Evolutionary conservation across 2,329 filamentous ascomycete genomes (phyloP).

Genomic region (Xylariaceae sp.): DNA sequence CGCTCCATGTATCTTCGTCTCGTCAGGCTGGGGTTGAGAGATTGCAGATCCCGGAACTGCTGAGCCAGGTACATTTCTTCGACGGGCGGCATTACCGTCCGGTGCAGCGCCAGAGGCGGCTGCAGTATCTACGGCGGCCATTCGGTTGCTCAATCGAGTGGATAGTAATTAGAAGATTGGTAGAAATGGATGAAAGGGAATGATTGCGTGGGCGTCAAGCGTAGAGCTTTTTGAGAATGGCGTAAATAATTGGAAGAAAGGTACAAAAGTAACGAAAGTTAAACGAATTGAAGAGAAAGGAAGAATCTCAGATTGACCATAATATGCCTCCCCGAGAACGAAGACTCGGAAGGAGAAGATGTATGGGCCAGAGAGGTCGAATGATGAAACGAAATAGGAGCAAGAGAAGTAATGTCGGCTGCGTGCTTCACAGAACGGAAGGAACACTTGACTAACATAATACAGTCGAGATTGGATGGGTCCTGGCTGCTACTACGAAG

Average conservation of each 20-base stretch:
- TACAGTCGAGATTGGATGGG: background rate
- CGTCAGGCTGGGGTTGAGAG: constrained; percentile 44
- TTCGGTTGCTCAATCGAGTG: constrained; percentile 25
- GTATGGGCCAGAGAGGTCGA: constrained; percentile 10
- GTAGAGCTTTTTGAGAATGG: background rate
- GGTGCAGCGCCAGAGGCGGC: constrained; percentile 55
- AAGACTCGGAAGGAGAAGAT: constrained; percentile 4
- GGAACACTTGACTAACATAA: background rate
- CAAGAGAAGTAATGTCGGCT: background rate
- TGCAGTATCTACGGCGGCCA: constrained; percentile 51
- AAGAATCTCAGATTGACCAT: constrained; percentile 9
- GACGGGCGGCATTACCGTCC: constrained; percentile 49
- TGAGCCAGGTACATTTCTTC: constrained; percentile 48
- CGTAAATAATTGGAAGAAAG: constrained; percentile 2
- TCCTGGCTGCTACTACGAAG: background rate
- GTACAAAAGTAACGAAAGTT: constrained; percentile 17
- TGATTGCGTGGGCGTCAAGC: background rate
- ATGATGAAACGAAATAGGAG: constrained; percentile 17
- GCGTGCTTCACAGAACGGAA: background rate
- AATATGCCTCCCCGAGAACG: constrained; percentile 7
- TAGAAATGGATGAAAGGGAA: background rate
- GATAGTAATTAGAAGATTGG: background rate
- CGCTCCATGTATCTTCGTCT: constrained; percentile 51
- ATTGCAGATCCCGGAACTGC: constrained; percentile 32
- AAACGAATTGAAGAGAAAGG: constrained; percentile 12